Evolutionary conservation across 257 asterid species (phyloP).

Genomic region (Ophiorrhiza pumila): DNA sequence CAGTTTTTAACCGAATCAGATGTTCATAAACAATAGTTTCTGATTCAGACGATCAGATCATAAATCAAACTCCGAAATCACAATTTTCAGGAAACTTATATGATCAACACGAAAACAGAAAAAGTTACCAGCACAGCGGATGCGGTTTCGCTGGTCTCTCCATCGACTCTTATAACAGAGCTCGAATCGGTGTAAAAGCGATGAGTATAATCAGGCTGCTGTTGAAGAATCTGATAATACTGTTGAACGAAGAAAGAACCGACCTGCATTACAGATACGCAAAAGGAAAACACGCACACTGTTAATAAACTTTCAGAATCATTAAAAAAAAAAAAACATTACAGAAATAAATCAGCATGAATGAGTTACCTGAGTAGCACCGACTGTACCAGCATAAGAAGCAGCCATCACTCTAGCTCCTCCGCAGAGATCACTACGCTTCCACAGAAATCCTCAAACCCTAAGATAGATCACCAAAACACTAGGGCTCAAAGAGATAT

Average conservation of each 20-base stretch:
- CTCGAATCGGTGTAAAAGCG: conserved; percentile 81
- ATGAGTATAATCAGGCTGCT: conserved; percentile 58
- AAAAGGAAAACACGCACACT: background rate
- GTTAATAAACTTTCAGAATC: too few relatives aligned
- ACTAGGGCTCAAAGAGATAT: background rate
- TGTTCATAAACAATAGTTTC: background rate
- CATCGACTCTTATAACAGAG: conserved; percentile 64
- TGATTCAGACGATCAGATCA: background rate
- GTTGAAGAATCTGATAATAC: conserved; percentile 69
- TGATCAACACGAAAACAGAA: too few relatives aligned
- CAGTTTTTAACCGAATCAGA: background rate
- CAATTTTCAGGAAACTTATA: background rate
- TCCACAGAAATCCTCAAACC: background rate
- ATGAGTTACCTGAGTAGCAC: conserved; percentile 48
- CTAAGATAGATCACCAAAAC: conserved; percentile 18
- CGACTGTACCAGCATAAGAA: conserved; percentile 39
- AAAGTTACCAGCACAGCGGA: conserved; percentile 50
- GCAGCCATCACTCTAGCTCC: conserved; percentile 38
- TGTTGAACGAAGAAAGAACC: conserved; percentile 87
- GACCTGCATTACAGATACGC: conserved; percentile 35
- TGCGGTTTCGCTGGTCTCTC: conserved; percentile 54
- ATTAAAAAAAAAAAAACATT: background rate
- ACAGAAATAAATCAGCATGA: background rate
- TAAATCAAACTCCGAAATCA: background rate
- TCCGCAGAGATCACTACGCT: background rate